These are phyloP conservation scores for Lactuca saligna DNA, from an alignment of 129 eudicot genomes.

Conservation along the genomic window DNA sequence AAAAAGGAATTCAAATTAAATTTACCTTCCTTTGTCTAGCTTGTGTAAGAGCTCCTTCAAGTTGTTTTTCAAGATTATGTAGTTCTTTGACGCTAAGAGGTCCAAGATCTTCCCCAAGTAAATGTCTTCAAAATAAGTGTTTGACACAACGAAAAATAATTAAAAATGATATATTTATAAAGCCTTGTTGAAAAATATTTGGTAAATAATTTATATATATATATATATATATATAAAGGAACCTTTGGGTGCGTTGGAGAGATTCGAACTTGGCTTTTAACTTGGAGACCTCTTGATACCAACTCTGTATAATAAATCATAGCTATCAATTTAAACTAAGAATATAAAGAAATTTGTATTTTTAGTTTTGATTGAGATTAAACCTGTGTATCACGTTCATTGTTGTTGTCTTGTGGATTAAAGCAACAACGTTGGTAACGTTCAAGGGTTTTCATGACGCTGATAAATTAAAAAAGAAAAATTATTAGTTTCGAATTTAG, in stretches of 20 bases:
- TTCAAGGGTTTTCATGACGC: conserved; percentile 73
- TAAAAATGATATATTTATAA: too few species aligned
- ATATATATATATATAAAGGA: neutral
- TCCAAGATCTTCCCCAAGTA: conserved; percentile 98
- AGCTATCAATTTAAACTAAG: conserved; percentile 1
- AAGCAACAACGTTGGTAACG: conserved; percentile 76
- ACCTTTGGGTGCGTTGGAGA: conserved; percentile 93
- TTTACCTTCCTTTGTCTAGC: conserved; percentile 90
- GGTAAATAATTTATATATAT: neutral
- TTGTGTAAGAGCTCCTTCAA: conserved; percentile 91
- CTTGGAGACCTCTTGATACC: conserved; percentile 82
- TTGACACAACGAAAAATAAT: neutral
- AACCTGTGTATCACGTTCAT: conserved; percentile 83
- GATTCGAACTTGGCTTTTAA: conserved; percentile 84
- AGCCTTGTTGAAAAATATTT: too few species aligned
- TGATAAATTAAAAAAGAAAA: conserved; percentile 26
- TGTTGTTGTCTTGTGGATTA: conserved; percentile 57
- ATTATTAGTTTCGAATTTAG: neutral
- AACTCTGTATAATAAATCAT: conserved; percentile 46
- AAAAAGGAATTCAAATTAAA: neutral
- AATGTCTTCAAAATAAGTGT: conserved; percentile 48
- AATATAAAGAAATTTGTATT: neutral
- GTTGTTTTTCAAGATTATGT: conserved; percentile 91
- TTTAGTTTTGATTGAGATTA: neutral
- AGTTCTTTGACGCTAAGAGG: conserved; percentile 78